Conservation (phyloP, 1,139 yeast species). For the Suhomyces wounanorum region DNA sequence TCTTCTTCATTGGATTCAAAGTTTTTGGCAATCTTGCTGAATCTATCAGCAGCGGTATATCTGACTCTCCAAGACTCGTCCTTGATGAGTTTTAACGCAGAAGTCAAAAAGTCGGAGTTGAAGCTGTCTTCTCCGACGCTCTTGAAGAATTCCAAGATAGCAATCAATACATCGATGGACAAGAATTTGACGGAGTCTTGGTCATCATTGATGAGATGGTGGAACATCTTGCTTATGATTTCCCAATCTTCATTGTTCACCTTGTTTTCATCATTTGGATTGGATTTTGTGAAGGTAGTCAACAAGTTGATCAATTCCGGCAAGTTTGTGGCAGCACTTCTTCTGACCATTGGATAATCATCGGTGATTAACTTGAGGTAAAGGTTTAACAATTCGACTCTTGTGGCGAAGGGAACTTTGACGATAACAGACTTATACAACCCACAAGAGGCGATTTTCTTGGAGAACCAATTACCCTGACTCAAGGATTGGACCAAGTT, state of each 20-base stretch:
- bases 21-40: slow-evolving; percentile 69
- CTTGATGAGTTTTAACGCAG: slow-evolving; percentile 64
- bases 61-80: slow-evolving; percentile 99
- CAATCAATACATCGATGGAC: slow-evolving; percentile 81
- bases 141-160: slow-evolving; percentile 67
- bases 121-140: slow-evolving; percentile 57
- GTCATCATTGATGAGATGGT: slow-evolving; percentile 74
- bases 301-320: slow-evolving; percentile 68
- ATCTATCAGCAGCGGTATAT: slow-evolving; percentile 94
- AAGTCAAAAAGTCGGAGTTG: slow-evolving; percentile 58
- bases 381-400: slow-evolving; percentile 64
- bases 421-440: slow-evolving; percentile 72
- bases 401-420: slow-evolving; percentile 54
- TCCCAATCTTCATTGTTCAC: slow-evolving; percentile 64
- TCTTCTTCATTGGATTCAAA: slow-evolving; percentile 59
- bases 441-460: slow-evolving; percentile 91
- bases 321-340: slow-evolving; percentile 86
- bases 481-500: slow-evolving; percentile 78
- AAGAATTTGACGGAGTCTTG: slow-evolving; percentile 95
- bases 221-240: slow-evolving; percentile 77
- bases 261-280: slow-evolving; percentile 25
- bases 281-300: slow-evolving; percentile 38
- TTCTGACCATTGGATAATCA: slow-evolving; percentile 97
- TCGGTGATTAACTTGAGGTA: slow-evolving; percentile 77
- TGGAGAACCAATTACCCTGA: slow-evolving; percentile 92